Base-by-base conservation (phyloP, 1,284 basidiomycete species). In the Uromyces viciae-fabae region DNA sequence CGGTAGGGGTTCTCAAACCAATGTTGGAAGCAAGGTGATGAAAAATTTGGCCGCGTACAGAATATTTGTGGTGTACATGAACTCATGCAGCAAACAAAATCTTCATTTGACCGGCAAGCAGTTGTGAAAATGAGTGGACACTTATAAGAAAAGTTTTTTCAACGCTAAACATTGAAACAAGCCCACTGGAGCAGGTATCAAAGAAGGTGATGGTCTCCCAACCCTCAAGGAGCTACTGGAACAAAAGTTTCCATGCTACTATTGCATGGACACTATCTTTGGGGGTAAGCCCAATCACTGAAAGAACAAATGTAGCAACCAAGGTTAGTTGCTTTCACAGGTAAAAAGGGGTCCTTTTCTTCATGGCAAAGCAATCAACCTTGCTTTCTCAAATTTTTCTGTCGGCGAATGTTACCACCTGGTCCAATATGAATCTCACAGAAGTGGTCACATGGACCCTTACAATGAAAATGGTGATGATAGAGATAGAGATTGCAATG, bases 51-150 rank as follows among this genome's bases (percentile, higher is more conserved):
- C n/a, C 1, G 69, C 69, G 1, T 72, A 72, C 31, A 46, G 52
- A 25, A 46, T 72, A n/a, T 72, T 72, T 52, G 69, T 46, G 2
- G 52, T 46, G 9, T 72, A 43, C 19, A 31, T 72, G n/a, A 72
- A 72, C 31, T 15, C 40, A 14, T 8, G 31, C 5, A 42, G 38
- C 2, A 40, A 31, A 9, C 64, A n/a, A 3, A 22, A 19, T 2
- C 64, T 66, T 14, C 14, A 66, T 19, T 25, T 66, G 2, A 42
- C 36, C 28, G 64, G 64, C 9, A 66, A 36, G 22, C 38, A 66
- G 43, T n/a, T 66, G n/a, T 15, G 64, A 9, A 5, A 31, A 17
- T 9, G 38, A 22, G 31, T 66, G 11, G 22, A 66, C 43, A 42
- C 38, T 19, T 72, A 72, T 46, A 72, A 52, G 46, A 72, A 72